Conservation (phyloP, 2,329 filamentous ascomycete genomes). For the Xylariaceae sp. region DNA sequence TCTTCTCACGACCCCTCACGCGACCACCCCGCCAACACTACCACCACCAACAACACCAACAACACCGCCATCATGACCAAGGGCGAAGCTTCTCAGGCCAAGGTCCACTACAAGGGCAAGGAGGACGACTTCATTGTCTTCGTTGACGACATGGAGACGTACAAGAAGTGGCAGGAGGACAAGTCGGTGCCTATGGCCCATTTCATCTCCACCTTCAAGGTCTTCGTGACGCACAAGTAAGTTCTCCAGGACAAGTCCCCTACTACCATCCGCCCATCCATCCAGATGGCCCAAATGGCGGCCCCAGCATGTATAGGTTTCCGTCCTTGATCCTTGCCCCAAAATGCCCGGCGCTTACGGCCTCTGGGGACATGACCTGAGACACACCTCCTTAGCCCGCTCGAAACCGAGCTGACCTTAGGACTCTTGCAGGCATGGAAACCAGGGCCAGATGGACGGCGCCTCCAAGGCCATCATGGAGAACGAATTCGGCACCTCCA, state of each 20-base stretch:
- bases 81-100: conserved; percentile 62
- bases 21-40: background rate
- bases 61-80: conserved; percentile 52
- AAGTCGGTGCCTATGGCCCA: conserved; percentile 71
- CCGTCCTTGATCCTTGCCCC: too few relatives aligned
- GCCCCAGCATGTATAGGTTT: too few relatives aligned
- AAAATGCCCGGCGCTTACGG: too few relatives aligned
- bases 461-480: conserved; percentile 71
- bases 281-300: too few relatives aligned
- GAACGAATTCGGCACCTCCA: conserved; percentile 76
- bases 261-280: too few relatives aligned
- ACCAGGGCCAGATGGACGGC: conserved; percentile 68
- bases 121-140: conserved; percentile 54
- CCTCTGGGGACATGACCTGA: too few relatives aligned
- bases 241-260: too few relatives aligned
- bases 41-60: background rate
- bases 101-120: conserved; percentile 78
- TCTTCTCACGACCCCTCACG: background rate
- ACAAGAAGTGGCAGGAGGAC: conserved; percentile 79
- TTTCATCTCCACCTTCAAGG: conserved; percentile 80
- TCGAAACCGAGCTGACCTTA: too few relatives aligned
- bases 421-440: conserved; percentile 72
- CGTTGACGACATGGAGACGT: conserved; percentile 50
- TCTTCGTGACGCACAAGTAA: conserved; percentile 87
- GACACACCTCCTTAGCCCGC: conserved; percentile 10